A percentile compares a stretch with the other conserved stretches of the same genome.
These are phyloP conservation scores for Cyanidioschyzon merolae DNA, from an alignment of 23 red algal genomes.

Conservation along the genomic window DNA sequence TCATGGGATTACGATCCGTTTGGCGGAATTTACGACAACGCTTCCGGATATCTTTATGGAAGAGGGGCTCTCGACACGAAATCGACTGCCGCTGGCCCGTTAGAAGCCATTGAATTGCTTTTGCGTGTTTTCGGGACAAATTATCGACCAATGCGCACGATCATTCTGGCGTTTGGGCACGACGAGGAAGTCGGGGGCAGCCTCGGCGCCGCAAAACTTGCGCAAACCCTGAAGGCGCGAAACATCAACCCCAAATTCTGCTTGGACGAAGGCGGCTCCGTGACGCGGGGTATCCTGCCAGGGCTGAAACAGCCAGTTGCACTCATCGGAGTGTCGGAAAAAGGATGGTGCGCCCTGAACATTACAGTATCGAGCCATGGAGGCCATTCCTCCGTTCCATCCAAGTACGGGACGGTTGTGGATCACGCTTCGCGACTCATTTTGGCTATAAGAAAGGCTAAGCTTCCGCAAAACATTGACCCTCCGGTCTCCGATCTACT, in stretches of 20 bases:
- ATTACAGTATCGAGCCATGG: not conserved
- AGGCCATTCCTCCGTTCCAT: not conserved
- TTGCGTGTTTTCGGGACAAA: not conserved
- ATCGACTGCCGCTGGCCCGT: not conserved
- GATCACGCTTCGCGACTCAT: not conserved
- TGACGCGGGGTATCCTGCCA: not conserved
- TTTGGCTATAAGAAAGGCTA: not conserved
- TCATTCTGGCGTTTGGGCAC: conserved; percentile 9
- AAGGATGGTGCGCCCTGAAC: conserved; percentile 5
- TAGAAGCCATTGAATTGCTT: not conserved
- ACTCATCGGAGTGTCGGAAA: conserved; percentile 1
- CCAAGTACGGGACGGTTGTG: not conserved
- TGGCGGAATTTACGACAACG: not conserved
- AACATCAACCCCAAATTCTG: not conserved
- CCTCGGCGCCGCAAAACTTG: not conserved
- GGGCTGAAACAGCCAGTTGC: not conserved
- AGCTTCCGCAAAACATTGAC: not conserved
- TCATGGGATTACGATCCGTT: not conserved
- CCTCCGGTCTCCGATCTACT: not conserved
- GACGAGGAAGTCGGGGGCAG: conserved; percentile 3
- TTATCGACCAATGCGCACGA: not conserved
- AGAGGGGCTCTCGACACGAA: conserved; percentile 1
- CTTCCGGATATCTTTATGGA: not conserved
- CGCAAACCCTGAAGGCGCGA: not conserved
- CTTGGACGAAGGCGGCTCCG: conserved; percentile 6